Evolutionary conservation across 371 early-diverging fungal genomes (phyloP), one percentile per base, ranked within the genome.

Genomic region (Saksenaea oblongispora): DNA sequence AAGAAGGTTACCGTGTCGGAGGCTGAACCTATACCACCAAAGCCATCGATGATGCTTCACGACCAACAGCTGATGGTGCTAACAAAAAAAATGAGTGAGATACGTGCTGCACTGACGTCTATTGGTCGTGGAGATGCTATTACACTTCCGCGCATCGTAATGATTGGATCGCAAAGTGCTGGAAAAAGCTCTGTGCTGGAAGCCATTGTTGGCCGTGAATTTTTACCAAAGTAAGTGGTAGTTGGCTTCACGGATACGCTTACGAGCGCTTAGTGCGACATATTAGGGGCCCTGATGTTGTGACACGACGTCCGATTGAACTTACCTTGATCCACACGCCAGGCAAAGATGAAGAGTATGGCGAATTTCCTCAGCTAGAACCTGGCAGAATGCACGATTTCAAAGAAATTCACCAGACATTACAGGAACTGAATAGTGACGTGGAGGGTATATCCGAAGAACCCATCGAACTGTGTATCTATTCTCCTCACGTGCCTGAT

Each of bases 111-210:
- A 31, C 7, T 31, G 7, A 31, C 31, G 4, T 31, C 31, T 31
- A 31, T 31, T 31, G 31, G 31, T 4, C 31, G 7, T 31, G 31
- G 31, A 7, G 31, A 31, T 31, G 31, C 31, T 31, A 31, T 31
- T 31, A 31, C 31, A 7, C 31, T 31, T 31, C 99, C 99, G 10
- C 99, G 98, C 80, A 98, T 99, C 73, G 93, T 93, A 41, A 99
- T 98, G 44, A 93, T 99, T 72, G 99, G 98, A 35, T 90, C 91
- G n/a, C 98, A 99, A 81, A 93, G 94, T 64, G 91, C 93, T 74
- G 99, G 99, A 44, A 99, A 99, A 82, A 92, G 93, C 73, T 98
- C 98, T 34, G 99, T 99, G 34, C 87, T 99, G 36, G 99, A 99
- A 67, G 98, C 98, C 79, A 95, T 99, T 80, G 97, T 99, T 22